Evolutionary conservation across 2,329 filamentous ascomycete species (phyloP), one percentile per base, ranked within the genome.

Genomic region (Acrocalymma vagum): DNA sequence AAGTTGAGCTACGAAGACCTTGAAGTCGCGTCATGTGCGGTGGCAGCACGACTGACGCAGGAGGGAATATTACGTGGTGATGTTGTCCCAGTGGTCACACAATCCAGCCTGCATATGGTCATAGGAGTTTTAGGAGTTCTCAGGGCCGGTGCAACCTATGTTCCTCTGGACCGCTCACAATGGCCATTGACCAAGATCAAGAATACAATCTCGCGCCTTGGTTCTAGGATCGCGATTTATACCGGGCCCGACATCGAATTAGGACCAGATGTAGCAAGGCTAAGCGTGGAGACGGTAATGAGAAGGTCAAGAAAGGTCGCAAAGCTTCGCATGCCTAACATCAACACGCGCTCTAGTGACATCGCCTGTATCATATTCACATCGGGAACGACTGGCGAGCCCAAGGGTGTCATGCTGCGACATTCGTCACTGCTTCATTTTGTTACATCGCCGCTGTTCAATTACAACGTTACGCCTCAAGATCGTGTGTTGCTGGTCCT

Each of bases 21-120:
- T n/a, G n/a, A n/a, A n/a, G n/a, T n/a, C n/a, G n/a, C n/a, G n/a
- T n/a, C n/a, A n/a, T n/a, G n/a, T n/a, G n/a, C n/a, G n/a, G n/a
- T n/a, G n/a, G n/a, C n/a, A n/a, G n/a, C n/a, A n/a, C n/a, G n/a
- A n/a, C n/a, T n/a, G n/a, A n/a, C n/a, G n/a, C n/a, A n/a, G n/a
- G n/a, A n/a, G n/a, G n/a, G n/a, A n/a, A n/a, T n/a, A n/a, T n/a
- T n/a, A n/a, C n/a, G n/a, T n/a, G n/a, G n/a, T n/a, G n/a, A n/a
- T n/a, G 29, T 34, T 7, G 34, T 41, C 17, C 38, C 38, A 1
- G 21, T 41, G 11, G 10, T 41, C 18, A 41, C 38, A 26, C 24
- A 29, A 10, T 35, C 30, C 8, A 29, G 30, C 25, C 30, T 41
- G 21, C 22, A 41, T 25, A 41, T 41, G 38, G 30, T 41, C 4